These are phyloP conservation scores for Wallacemonas collosoma DNA, from an alignment of 208 protist species.

Conservation along the genomic window DNA sequence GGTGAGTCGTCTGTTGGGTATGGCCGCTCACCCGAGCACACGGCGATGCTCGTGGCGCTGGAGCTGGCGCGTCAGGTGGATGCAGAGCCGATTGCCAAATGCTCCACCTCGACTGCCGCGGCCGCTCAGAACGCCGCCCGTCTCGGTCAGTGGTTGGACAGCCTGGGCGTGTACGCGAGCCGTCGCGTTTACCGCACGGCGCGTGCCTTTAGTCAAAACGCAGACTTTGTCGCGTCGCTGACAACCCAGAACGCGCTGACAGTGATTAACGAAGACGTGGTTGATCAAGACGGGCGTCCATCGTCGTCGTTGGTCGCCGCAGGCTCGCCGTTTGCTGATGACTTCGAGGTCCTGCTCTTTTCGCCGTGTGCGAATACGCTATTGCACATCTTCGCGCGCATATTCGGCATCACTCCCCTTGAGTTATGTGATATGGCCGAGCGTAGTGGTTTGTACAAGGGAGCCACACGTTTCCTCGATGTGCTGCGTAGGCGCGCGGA, in stretches of 20 bases:
- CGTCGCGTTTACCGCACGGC: constrained; percentile 39
- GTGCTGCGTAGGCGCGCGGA: constrained; percentile 39
- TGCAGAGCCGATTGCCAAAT: constrained; percentile 37
- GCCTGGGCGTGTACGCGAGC: constrained; percentile 50
- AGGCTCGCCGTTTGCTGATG: constrained; percentile 36
- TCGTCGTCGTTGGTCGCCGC: constrained; percentile 13
- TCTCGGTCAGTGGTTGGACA: constrained; percentile 61
- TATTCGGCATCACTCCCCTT: constrained; percentile 60
- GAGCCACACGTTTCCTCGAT: constrained; percentile 46
- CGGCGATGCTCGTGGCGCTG: constrained; percentile 75
- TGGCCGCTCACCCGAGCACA: constrained; percentile 57
- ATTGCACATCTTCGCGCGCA: constrained; percentile 63
- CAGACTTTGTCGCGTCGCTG: constrained; percentile 6
- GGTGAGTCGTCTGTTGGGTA: not conserved
- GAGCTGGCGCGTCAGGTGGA: constrained; percentile 68
- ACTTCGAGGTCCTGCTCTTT: constrained; percentile 47
- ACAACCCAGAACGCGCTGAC: not conserved
- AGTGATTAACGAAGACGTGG: not conserved
- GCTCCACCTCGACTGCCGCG: constrained; percentile 38
- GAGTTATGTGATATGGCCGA: constrained; percentile 66
- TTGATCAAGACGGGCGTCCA: not conserved
- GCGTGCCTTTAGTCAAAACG: constrained; percentile 21
- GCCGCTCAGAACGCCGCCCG: constrained; percentile 45
- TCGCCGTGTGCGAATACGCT: constrained; percentile 81
- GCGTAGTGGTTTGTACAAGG: constrained; percentile 71